These are phyloP conservation scores for Chlamydomonas incerta DNA, from an alignment of 139 green algal species.

Conservation along the genomic window DNA sequence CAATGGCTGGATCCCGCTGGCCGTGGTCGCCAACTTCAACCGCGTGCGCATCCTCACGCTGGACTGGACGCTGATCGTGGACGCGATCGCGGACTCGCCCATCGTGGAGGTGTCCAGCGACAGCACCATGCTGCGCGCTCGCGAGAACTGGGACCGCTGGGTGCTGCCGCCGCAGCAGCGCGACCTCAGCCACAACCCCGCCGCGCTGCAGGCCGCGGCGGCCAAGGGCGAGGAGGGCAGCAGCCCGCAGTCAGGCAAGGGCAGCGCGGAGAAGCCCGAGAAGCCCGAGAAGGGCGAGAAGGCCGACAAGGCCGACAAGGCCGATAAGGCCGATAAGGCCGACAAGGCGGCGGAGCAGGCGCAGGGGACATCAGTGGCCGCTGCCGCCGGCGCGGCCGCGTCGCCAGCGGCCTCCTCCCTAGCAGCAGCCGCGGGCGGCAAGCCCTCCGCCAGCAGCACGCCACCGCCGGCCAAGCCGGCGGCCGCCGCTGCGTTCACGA, in stretches of 20 bases:
- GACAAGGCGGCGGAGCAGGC: slow-evolving; percentile 3
- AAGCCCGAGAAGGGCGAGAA: background rate
- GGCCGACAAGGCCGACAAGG: background rate
- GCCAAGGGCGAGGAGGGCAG: background rate
- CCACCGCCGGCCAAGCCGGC: background rate
- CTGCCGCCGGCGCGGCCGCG: background rate
- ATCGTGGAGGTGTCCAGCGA: slow-evolving; percentile 76
- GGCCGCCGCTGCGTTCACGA: background rate
- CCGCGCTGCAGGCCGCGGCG: slow-evolving; percentile 5
- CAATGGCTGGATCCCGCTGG: slow-evolving; percentile 91
- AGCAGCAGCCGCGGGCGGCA: slow-evolving; percentile 12
- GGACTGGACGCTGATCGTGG: slow-evolving; percentile 83
- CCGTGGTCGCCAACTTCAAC: slow-evolving; percentile 92
- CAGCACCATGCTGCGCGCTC: slow-evolving; percentile 62
- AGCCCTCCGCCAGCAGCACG: background rate
- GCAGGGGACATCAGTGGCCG: background rate
- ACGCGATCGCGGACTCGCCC: slow-evolving; percentile 66
- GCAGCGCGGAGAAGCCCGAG: background rate
- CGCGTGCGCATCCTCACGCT: slow-evolving; percentile 92
- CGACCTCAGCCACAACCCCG: slow-evolving; percentile 52
- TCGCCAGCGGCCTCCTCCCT: slow-evolving; percentile 22
- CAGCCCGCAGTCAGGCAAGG: slow-evolving; percentile 4
- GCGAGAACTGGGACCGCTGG: slow-evolving; percentile 77
- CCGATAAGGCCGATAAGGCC: background rate
- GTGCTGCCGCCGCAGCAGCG: slow-evolving; percentile 75